Base-by-base conservation (phyloP, 768 basidiomycete genomes). In the Boletus rubroflammeus region DNA sequence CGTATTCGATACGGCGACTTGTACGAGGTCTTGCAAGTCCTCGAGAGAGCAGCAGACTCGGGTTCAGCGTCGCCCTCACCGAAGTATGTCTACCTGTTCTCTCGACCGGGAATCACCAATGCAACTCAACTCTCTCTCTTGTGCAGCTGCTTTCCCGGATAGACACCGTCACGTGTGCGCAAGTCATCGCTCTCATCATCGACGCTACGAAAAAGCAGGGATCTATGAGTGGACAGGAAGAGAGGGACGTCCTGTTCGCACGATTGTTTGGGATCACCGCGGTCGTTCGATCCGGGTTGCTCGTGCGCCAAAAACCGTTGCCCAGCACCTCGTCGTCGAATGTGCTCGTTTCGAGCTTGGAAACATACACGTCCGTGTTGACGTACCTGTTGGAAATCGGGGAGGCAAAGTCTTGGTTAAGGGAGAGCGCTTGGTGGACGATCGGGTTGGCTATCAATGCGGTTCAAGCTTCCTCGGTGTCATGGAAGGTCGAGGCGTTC, bases 51-150 rank as follows among this genome's bases (percentile, higher is more conserved):
- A 96, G 93, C 70, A 75, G 96, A 60, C 75, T 98, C 35, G 96
- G 96, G 17, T 99, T 98, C 67, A 93, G 94, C 9, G 96, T 99
- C 41, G 93, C 94, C 31, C 75, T 99, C 60, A 93, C 96, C 0
- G 95, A 97, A 79, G 95, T 96, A 65, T 61, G 82, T 53, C 31
- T 38, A 34, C n/a, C 14, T 10, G 17, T 26, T n/a, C 40, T 29
- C 21, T 31, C 42, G n/a, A 38, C 7, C 36, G 5, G 10, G 25
- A 15, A 31, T 9, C 23, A 21, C 42, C 47, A 43, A 55, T 39
- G 47, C 51, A 25, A 15, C 50, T 56, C 11, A 58, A 25, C 23
- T 55, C 47, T 38, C 19, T 15, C 21, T 4, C n/a, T n/a, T n/a
- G n/a, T 25, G 14, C 51, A 97, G 95, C 77, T 97, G 11, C 74